Conservation (phyloP, 768 basidiomycete species). For the Auricularia cornea region DNA sequence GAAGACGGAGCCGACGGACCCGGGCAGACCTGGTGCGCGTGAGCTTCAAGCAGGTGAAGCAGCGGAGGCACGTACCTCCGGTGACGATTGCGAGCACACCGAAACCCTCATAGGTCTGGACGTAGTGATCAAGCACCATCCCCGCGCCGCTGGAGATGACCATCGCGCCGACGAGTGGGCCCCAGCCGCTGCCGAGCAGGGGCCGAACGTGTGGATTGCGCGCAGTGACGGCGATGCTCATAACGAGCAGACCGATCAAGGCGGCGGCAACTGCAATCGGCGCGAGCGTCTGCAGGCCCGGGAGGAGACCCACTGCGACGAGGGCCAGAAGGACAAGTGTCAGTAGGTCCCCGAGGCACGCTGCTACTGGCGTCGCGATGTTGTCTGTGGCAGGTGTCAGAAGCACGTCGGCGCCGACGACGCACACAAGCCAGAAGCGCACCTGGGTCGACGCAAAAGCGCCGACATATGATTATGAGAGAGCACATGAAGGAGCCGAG, state of each 20-base stretch:
- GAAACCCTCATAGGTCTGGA: slow-evolving; percentile 79
- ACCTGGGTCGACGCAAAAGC: slow-evolving; percentile 79
- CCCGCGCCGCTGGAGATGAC: slow-evolving; percentile 80
- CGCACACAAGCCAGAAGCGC: slow-evolving; percentile 10
- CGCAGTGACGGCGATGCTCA: slow-evolving; percentile 47
- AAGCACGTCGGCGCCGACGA: background rate
- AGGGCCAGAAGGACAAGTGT: slow-evolving; percentile 78
- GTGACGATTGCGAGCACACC: slow-evolving; percentile 82
- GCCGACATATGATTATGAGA: slow-evolving; percentile 71
- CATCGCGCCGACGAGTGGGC: slow-evolving; percentile 86
- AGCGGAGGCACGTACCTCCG: slow-evolving; percentile 64
- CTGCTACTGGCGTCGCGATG: slow-evolving; percentile 89
- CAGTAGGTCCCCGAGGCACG: slow-evolving; percentile 87
- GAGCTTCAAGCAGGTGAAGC: too few relatives aligned
- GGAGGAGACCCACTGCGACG: slow-evolving; percentile 61
- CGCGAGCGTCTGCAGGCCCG: slow-evolving; percentile 52
- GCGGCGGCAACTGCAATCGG: slow-evolving; percentile 39
- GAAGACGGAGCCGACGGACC: slow-evolving; percentile 83
- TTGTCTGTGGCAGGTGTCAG: slow-evolving; percentile 52
- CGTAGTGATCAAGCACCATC: slow-evolving; percentile 84
- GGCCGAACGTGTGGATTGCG: slow-evolving; percentile 62
- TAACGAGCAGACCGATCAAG: slow-evolving; percentile 30
- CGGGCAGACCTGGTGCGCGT: slow-evolving; percentile 63
- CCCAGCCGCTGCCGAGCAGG: slow-evolving; percentile 80
- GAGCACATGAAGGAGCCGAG: slow-evolving; percentile 91